Base-by-base conservation (phyloP, 2,329 filamentous ascomycete genomes). In the Dactylellina parvicollis region DNA sequence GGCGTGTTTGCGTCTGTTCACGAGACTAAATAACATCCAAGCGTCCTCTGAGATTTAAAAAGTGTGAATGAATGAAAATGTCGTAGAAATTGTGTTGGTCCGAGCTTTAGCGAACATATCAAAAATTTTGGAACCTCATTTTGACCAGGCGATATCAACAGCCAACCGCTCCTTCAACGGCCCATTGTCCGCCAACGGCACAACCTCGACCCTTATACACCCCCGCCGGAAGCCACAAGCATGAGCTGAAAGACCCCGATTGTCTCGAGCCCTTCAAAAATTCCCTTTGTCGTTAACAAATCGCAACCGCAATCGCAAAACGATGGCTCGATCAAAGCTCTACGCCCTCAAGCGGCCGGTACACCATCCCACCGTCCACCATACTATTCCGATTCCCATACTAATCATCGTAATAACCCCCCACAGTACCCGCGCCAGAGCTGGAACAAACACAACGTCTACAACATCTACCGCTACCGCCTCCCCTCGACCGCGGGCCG, bases 401-500 rank as follows among this genome's bases (percentile, higher is more conserved):
- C 30, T 26, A 24, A 64, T 18, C 2, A 34, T 16, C 8, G 18
- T 24, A 18, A 14, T 30, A 38, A 24, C 38, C n/a, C n/a, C 12
- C 12, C 42, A 60, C 80, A 98, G 93, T 96, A 92, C 90, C 81
- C 96, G 81, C 90, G 94, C 79, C 91, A 95, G 84, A 92, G 92
- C 84, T 97, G 94, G 95, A 96, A 92, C 85, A 96, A 96, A 84
- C 92, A 92, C 85, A 96, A 96, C 80, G 86, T 99, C 75, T 99
- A 91, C 87, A 97, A 97, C 83, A 83, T 99, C 76, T 83, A 84
- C 55, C 86, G 86, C 76, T 79, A 86, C 32, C 82, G 78, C 44
- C 79, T 81, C 1, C 86, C 85, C 16, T 79, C 77, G 14, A 81
- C 83, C 69, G 79, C 77, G 74, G 78, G 79, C 30, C 82, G 83